Percentiles rank a stretch among this genome's conserved stretches.
Conservation (phyloP, 331 rosid species). For the Telfairia occidentalis region DNA sequence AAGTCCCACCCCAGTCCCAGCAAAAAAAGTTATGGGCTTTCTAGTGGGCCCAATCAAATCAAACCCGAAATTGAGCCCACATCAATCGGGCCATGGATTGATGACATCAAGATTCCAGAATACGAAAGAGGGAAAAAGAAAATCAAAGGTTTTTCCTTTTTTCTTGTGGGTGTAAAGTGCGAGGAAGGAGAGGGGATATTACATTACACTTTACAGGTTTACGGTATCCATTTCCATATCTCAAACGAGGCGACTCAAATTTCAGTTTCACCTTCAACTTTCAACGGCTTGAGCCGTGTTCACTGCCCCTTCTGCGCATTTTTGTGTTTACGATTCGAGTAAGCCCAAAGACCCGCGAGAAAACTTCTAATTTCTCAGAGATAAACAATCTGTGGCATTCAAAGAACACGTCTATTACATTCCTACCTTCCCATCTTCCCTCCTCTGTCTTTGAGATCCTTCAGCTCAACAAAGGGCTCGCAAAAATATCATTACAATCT, state of each 20-base stretch:
- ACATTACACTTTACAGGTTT: too few relatives aligned
- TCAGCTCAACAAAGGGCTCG: neutral
- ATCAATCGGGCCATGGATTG: neutral
- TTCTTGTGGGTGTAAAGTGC: neutral
- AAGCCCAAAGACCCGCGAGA: neutral
- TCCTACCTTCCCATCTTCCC: constrained; percentile 17
- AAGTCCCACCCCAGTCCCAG: neutral
- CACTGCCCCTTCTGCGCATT: neutral
- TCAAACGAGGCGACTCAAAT: constrained; percentile 4
- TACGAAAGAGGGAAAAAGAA: neutral
- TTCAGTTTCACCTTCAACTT: constrained; percentile 1
- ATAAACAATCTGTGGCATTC: constrained; percentile 37
- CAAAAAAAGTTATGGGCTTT: neutral
- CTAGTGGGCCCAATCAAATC: neutral
- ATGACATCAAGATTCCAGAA: neutral
- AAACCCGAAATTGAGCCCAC: constrained; percentile 1
- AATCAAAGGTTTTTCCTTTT: neutral
- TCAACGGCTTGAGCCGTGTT: constrained; percentile 7
- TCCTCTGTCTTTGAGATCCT: constrained; percentile 9
- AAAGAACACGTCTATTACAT: constrained; percentile 18
- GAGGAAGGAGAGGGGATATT: neutral
- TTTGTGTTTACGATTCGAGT: neutral
- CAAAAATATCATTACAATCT: neutral
- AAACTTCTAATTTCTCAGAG: constrained; percentile 9
- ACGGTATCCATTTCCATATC: neutral